Evolutionary conservation across 2,329 filamentous ascomycete genomes (phyloP), one percentile per base, ranked within the genome.

Genomic region (Fusarium cyanostomum): DNA sequence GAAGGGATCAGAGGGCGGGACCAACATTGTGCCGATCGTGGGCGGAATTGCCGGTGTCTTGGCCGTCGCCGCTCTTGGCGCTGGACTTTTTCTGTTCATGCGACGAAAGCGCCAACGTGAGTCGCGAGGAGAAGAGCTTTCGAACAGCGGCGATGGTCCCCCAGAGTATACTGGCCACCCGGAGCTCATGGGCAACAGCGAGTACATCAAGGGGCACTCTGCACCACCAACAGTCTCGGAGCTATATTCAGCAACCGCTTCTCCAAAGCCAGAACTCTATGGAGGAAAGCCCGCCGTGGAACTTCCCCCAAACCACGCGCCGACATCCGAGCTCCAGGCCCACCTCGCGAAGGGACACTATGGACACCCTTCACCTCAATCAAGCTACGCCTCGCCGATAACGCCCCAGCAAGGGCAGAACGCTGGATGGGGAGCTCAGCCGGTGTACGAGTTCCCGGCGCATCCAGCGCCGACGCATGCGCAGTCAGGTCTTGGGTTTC

Each of bases 1-100:
- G 3, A 48, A 52, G 2, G 58, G 58, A n/a, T 48, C 52, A 11
- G 52, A 38, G 51, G 49, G 16, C 42, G 53, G 37, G 2, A 58
- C 70, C 2, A 67, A 70, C 8, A 75, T 72, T 34, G 70, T 71
- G 0, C 68, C 77, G 21, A 80, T 82, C 12, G 72, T 65, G 1
- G 75, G 71, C 11, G 72, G 70, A 8, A 70, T 73, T n/a, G 70
- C 71, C 5, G 71, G 69, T 2, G 72, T 56, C 2, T 60, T 75
- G 2, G 48, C 70, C 7, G 52, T 70, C 8, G 49, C 72, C 8
- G 66, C 69, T 9, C 64, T 75, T 6, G 73, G 73, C 7, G 69
- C 64, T 1, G 74, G 73, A 0, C 59, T 72, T 0, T 72, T 76
- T 21, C 72, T 81, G 52, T 75, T 81, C 66, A 72, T 80, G 37